Evolutionary conservation across 371 early-diverging fungal species (phyloP).

Genomic region (Haplosporangium sp.): DNA sequence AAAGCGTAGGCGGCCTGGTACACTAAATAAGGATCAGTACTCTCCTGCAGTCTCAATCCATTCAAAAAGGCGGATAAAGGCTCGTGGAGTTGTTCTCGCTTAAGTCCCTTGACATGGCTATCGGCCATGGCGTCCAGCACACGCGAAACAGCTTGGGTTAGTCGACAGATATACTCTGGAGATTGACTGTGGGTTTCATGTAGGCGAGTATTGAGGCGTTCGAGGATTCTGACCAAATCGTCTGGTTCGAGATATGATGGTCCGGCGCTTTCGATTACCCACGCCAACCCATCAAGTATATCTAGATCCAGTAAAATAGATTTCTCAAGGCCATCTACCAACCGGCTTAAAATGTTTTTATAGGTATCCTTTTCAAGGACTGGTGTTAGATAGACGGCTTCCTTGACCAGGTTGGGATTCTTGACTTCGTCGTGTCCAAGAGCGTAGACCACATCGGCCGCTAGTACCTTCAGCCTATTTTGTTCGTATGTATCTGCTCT

Average conservation of each 20-base stretch:
- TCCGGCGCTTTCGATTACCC: not conserved
- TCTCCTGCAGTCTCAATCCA: not conserved
- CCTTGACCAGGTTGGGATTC: not conserved
- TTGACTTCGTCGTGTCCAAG: slow-evolving; percentile 10
- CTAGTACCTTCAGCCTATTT: slow-evolving; percentile 1
- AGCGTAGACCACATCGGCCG: not conserved
- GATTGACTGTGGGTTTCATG: slow-evolving; percentile 12
- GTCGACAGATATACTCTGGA: not conserved
- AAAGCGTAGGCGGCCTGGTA: slow-evolving; percentile 17
- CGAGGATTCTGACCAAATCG: slow-evolving; percentile 8
- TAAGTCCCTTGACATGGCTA: slow-evolving; percentile 1
- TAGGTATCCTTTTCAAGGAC: not conserved
- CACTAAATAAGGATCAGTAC: slow-evolving; percentile 11
- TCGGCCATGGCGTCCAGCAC: slow-evolving; percentile 21
- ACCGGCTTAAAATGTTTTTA: not conserved
- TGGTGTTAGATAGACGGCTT: not conserved
- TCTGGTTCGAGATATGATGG: slow-evolving; percentile 2
- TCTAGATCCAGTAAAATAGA: slow-evolving; percentile 4
- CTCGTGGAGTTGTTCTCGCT: slow-evolving; percentile 6
- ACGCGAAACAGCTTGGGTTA: not conserved
- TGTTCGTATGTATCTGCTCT: not conserved
- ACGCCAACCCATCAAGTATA: slow-evolving; percentile 10
- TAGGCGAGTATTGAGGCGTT: not conserved
- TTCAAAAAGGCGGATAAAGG: slow-evolving; percentile 3
- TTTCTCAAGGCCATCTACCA: not conserved